Evolutionary conservation across 306 rosid genomes (phyloP).

Genomic region (Abrus precatorius): DNA sequence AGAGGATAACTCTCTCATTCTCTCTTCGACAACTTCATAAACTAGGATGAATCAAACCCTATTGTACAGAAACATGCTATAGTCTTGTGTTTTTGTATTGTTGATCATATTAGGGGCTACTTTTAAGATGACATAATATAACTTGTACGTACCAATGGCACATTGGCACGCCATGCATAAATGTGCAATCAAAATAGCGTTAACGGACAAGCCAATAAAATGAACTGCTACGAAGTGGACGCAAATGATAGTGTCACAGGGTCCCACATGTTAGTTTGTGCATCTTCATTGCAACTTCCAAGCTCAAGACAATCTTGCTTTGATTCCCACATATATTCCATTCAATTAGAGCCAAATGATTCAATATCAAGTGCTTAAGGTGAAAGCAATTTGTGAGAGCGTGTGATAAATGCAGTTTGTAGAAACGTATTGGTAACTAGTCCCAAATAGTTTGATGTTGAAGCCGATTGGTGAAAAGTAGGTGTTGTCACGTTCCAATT

Average conservation of each 20-base stretch:
- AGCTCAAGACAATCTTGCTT: neutral
- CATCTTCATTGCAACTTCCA: conserved; percentile 50
- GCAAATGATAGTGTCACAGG: conserved; percentile 14
- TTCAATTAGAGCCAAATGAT: neutral
- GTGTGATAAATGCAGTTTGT: neutral
- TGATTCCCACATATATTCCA: neutral
- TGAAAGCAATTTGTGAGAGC: neutral
- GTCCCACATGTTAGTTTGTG: neutral
- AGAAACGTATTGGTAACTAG: conserved; percentile 13
- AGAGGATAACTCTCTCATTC: no score
- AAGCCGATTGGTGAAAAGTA: neutral
- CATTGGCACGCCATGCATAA: conserved; percentile 27
- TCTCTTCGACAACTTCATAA: no score
- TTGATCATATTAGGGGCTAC: neutral
- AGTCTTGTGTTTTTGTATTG: no score
- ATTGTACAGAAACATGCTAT: no score
- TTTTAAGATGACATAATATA: neutral
- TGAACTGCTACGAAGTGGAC: conserved; percentile 5
- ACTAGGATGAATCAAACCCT: no score
- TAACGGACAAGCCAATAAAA: neutral
- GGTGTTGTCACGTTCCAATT: neutral
- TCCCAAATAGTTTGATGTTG: neutral
- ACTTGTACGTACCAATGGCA: neutral
- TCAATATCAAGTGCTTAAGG: neutral
- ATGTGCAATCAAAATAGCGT: neutral